These are phyloP conservation scores for Vaccinium myrtillus DNA, from an alignment of 148 eudicot genomes.

Conservation along the genomic window DNA sequence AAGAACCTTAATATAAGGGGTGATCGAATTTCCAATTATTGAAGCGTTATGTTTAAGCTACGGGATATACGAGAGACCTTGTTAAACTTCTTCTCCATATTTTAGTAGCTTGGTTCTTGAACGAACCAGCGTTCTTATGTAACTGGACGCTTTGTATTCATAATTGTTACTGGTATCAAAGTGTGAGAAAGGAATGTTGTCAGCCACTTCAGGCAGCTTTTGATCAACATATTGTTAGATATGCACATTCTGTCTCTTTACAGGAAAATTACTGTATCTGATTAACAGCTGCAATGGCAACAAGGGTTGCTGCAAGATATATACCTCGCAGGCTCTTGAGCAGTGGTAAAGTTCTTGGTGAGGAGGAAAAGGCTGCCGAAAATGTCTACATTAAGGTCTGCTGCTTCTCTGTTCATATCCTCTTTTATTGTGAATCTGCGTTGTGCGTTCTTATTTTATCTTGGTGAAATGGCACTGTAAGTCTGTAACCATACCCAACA, in stretches of 20 bases:
- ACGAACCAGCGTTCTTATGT: neutral
- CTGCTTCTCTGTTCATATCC: neutral
- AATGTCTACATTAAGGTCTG: slow-evolving; percentile 91
- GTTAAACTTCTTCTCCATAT: neutral
- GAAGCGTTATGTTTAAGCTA: neutral
- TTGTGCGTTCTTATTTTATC: neutral
- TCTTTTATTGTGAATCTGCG: neutral
- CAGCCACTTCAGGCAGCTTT: neutral
- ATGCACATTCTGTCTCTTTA: neutral
- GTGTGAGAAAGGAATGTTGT: neutral
- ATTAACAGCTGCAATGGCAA: slow-evolving; percentile 48
- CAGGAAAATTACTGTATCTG: slow-evolving; percentile 16
- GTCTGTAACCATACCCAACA: no score
- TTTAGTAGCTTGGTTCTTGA: neutral
- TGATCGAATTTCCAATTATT: neutral
- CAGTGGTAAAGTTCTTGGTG: slow-evolving; percentile 71
- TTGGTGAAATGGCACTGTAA: neutral
- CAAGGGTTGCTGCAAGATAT: slow-evolving; percentile 63
- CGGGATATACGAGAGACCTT: neutral
- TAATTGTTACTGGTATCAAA: neutral
- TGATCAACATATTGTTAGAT: neutral
- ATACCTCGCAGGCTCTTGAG: slow-evolving; percentile 75
- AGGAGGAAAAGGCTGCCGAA: slow-evolving; percentile 99
- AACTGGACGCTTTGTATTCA: neutral
- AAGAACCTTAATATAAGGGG: neutral